Base-by-base conservation (phyloP, 148 eudicot species). In the Bassia scoparia region DNA sequence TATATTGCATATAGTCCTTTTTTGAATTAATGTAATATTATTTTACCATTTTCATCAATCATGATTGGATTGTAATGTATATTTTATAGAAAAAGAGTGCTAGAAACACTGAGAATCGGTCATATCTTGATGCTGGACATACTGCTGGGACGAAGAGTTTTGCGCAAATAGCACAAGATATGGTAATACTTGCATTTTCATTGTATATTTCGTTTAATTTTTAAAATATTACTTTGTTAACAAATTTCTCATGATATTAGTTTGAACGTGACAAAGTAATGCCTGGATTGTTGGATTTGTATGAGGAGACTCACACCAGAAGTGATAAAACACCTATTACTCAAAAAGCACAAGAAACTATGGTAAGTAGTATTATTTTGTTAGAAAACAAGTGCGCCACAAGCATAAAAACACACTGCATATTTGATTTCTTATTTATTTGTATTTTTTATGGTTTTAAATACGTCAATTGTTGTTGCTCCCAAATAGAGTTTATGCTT, bases 121-220 rank as follows among this genome's bases (percentile, higher is more conserved):
- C 65, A 30, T 31, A 61, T 31, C 65, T 14, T 14, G 65, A 30
- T 31, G 65, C 65, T 61, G 38, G 65, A 16, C 65, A 61, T 15
- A 61, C 65, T 61, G 38, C 65, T 5, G 65, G 65, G 18, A 61
- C 65, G 31, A 33, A 61, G 37, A 61, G 67, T 34, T 63, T 63
- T 63, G 65, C 67, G 21, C 46, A 63, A 63, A 41, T 2, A 17
- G 67, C 27, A 4, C 35, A 29, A 30, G 21, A 33, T 29, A 33
- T 61, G 37, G 38, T 33, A 61, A 29, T 14, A 26, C 60, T 55
- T 26, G 10, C 23, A n/a, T 1, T 8, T 55, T 61, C 7, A 0
- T 29, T 23, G 5, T 12, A 58, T 26, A 9, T 61, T 3, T 30
- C 11, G 11, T 9, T 20, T 7, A 0, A 0, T 3, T 9, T 11